These are phyloP conservation scores for Phytophthora sansomeana DNA, from an alignment of 352 stramenopile species.

Conservation along the genomic window DNA sequence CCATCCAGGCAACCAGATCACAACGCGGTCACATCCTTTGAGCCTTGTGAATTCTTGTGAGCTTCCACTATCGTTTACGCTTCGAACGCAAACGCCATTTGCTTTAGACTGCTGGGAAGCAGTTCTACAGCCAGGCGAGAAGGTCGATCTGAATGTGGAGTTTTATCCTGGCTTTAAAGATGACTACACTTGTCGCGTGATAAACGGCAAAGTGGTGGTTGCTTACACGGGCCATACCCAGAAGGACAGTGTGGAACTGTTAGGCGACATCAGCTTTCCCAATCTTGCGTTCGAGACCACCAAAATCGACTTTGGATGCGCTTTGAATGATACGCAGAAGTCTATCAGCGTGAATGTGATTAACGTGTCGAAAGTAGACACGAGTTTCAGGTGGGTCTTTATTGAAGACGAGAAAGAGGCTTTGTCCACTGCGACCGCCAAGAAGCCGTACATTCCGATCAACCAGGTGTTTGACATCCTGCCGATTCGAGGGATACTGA, in stretches of 20 bases:
- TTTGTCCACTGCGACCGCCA: constrained; percentile 56
- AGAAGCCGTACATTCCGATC: constrained; percentile 90
- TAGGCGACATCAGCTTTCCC: constrained; percentile 94
- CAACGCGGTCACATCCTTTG: constrained; percentile 75
- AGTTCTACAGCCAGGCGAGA: constrained; percentile 81
- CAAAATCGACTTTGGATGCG: constrained; percentile 94
- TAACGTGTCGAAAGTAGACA: constrained; percentile 93
- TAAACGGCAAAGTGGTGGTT: constrained; percentile 88
- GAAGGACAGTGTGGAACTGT: constrained; percentile 88
- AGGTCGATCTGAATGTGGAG: constrained; percentile 85
- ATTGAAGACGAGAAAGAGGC: constrained; percentile 92
- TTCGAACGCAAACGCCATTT: constrained; percentile 93
- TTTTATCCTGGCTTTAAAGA: constrained; percentile 95
- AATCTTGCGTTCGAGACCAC: constrained; percentile 94
- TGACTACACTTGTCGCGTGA: constrained; percentile 89
- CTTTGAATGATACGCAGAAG: constrained; percentile 96
- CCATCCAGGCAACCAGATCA: constrained; percentile 67
- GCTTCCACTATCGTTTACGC: constrained; percentile 91
- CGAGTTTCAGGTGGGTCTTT: constrained; percentile 94
- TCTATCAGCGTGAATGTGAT: constrained; percentile 85
- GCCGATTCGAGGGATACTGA: constrained; percentile 88
- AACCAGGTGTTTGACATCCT: constrained; percentile 97
- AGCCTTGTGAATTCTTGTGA: constrained; percentile 89
- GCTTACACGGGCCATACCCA: constrained; percentile 92
- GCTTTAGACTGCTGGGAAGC: constrained; percentile 93